Evolutionary conservation across 345 rosid genomes (phyloP), one percentile per base, ranked within the genome.

Genomic region (Eucalyptus curtisii): DNA sequence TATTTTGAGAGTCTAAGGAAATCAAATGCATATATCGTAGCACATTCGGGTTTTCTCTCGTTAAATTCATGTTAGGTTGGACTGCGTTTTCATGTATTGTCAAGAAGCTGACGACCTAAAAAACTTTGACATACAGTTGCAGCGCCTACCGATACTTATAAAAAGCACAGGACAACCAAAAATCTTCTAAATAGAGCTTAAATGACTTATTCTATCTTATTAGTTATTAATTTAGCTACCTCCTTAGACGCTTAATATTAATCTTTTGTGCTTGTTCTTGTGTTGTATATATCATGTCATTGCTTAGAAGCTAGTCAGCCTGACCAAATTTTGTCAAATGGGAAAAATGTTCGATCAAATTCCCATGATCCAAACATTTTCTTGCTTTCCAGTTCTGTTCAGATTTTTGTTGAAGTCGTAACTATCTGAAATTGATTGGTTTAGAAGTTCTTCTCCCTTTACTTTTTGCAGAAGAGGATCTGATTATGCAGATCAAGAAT

Each of bases 11-110:
- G 20, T 14, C 10, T 64, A 1, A n/a, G 19, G 76, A 20, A 14
- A n/a, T 64, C 76, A n/a, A 7, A n/a, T n/a, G 16, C 31, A 27
- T 27, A 5, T 25, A 59, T 10, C 3, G 3, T 27, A 59, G 1
- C 66, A 27, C 14, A 59, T 59, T 59, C 0, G 15, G 2, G 31
- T 0, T 59, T 59, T 59, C 7, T 25, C 31, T 27, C 31, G 0
- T 1, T 59, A 27, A 25, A 59, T 59, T 59, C 0, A 2, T 11
- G 31, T 59, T 0, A 5, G 7, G 0, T 59, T 59, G 14, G 66
- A 59, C 66, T 14, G 0, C 1, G 1, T 57, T 57, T 27, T 25
- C 64, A 10, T 61, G 16, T 13, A 2, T 30, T 61, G 5, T 27
- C 31, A 13, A 61, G 9, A 61, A 13, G 55, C 24, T 1, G 1